phyloP scores from a whole-genome alignment of 768 basidiomycete genomes.

The Podaxis sp. region DNA sequence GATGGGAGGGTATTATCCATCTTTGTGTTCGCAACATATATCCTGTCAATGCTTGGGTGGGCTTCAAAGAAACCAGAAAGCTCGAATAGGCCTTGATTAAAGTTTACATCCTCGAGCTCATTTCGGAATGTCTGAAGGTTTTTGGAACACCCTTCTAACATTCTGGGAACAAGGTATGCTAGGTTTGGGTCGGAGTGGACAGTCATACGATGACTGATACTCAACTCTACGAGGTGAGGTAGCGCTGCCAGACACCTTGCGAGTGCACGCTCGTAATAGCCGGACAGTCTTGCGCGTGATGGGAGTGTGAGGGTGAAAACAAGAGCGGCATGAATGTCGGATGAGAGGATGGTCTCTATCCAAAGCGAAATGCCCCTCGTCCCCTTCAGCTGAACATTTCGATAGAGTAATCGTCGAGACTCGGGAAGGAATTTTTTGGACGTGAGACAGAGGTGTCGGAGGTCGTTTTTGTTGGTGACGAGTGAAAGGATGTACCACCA shows the following conservation, averaged over 20 bases:
- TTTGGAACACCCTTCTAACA: background rate
- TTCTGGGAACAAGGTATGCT: conserved; percentile 1
- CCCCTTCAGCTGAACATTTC: background rate
- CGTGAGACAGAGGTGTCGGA: conserved; percentile 6
- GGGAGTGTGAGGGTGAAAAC: background rate
- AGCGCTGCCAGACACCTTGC: background rate
- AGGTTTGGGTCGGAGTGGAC: background rate
- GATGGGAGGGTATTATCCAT: background rate
- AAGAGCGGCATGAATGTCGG: background rate
- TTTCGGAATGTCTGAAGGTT: background rate
- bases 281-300: background rate
- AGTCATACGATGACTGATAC: conserved; percentile 3
- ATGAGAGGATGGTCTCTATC: conserved; percentile 5
- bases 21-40: background rate
- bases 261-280: background rate
- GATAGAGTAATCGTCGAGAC: conserved; percentile 1
- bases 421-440: background rate
- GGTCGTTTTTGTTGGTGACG: background rate
- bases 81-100: background rate
- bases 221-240: background rate
- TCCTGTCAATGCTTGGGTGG: background rate
- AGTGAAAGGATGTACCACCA: background rate
- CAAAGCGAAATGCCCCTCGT: background rate
- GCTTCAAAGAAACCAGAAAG: background rate
- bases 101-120: background rate